Base-by-base conservation (phyloP, 2,329 filamentous ascomycete genomes). In the Ceratocystis albifundus region DNA sequence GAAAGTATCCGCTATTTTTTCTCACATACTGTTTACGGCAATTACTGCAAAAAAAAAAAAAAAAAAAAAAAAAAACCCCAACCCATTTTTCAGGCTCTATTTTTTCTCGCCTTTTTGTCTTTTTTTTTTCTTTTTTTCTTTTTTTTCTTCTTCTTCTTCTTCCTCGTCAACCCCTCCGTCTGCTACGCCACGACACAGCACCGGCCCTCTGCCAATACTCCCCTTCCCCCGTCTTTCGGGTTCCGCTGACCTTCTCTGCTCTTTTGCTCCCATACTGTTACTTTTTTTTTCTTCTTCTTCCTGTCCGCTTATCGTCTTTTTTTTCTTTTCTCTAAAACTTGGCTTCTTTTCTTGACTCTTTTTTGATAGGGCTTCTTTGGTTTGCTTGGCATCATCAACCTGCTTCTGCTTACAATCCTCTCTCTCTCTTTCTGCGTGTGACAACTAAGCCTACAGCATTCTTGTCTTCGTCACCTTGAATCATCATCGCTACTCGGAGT, bases 211-310 rank as follows among this genome's bases (percentile, higher is more conserved):
- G 62, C 59, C 65, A 66, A 65, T 68, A 59, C 30, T 57, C 57
- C 61, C 61, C 65, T 48, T 55, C 45, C 62, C 61, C 65, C 61
- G 61, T 48, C 65, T 64, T 46, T 66, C 66, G 66, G 66, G 66
- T 66, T 67, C 61, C 64, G 48, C 64, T 62, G 64, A 62, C 64
- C 30, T 61, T 65, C 59, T 69, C 64, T 63, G 67, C 65, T 69
- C 44, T 66, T 53, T 62, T 41, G 36, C 36, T 41, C 36, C 59
- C 32, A 59, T 64, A 57, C 67, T 67, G 59, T 68, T 53, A 62
- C 53, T 64, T 67, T 67, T 64, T 67, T 67, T 55, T 50, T 68
- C 65, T 62, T 63, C 53, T 53, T 66, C 41, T 62, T 68, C 53
- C 53, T 64, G n/a, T 59, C 28, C 28, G 30, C 22, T 41, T 61